A percentile compares a stretch with the other conserved stretches of the same genome.
Conservation (phyloP, 495 filamentous ascomycete species). For the Tuber magnatum region DNA sequence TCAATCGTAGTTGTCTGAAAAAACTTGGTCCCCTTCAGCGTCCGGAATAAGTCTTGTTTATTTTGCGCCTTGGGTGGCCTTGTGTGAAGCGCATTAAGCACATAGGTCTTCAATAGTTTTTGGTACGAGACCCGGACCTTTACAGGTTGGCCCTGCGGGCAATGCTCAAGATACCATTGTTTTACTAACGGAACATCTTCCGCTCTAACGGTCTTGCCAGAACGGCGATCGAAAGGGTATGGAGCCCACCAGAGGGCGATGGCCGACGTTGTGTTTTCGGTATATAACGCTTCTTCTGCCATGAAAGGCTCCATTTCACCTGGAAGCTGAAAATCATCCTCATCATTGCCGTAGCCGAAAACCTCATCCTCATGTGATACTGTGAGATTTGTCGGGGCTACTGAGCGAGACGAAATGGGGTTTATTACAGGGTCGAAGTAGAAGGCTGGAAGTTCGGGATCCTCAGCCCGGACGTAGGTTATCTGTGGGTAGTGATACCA, state of each 20-base stretch:
- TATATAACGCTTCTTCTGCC: conserved; percentile 81
- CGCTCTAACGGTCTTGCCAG: conserved; percentile 94
- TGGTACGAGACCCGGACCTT: conserved; percentile 99
- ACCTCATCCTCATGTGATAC: conserved; percentile 92
- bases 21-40: conserved; percentile 91
- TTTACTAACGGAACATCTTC: conserved; percentile 97
- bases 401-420: conserved; percentile 89
- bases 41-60: conserved; percentile 84
- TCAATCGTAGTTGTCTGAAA: conserved; percentile 99
- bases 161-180: conserved; percentile 97
- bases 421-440: conserved; percentile 98
- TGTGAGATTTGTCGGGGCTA: conserved; percentile 89
- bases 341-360: conserved; percentile 75
- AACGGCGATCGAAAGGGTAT: conserved; percentile 89
- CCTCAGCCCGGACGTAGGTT: conserved; percentile 82
- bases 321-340: conserved; percentile 82
- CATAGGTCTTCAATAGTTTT: conserved; percentile 92
- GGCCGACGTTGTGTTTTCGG: conserved; percentile 80
- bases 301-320: conserved; percentile 78
- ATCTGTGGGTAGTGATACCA: conserved; percentile 93
- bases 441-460: conserved; percentile 85
- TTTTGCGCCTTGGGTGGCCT: conserved; percentile 89
- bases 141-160: conserved; percentile 83
- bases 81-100: conserved; percentile 94
- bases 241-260: conserved; percentile 98